Evolutionary conservation across 2,329 filamentous ascomycete species (phyloP), one percentile per base, ranked within the genome.

Genomic region (Epichloe brachyelytri): DNA sequence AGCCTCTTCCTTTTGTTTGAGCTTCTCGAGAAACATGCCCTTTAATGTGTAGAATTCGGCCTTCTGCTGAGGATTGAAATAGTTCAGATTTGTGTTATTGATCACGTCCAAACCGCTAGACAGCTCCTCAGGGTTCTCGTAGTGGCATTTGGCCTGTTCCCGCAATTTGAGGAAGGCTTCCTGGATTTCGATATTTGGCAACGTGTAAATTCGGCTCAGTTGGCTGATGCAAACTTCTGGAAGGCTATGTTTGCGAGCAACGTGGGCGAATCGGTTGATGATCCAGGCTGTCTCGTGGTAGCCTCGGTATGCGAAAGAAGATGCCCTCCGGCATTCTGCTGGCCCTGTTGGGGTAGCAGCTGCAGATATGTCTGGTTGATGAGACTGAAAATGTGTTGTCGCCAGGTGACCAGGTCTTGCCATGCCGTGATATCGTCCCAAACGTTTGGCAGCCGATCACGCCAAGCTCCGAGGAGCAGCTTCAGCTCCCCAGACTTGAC

Each of bases 271-370:
- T 17, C 93, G 80, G 67, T 99, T 99, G 69, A 99, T 98, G 59
- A 98, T 99, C 93, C 93, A 99, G 2, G 93, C 93, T 12, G 93
- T 98, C 71, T 99, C 93, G 62, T 99, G 93, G 64, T 95, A 98
- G 26, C 93, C 93, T 43, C 93, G 82, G 65, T 98, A 99, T 0
- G 93, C 93, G 66, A 93, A 97, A 1, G 68, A 70, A 0, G 90
- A 96, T 46, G 91, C 91, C 52, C 89, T 51, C 86, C 87, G 1
- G 89, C 81, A 59, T 88, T 93, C 64, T 86, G 84, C 22, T 65
- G 65, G 4, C 85, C 83, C 61, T 87, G 84, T 17, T 80, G 83
- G 2, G 89, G 90, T 39, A 97, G 73, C 44, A 98, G 77, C 50
- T 82, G 80, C 11, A 99, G 78, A 63, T 98, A 99, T 0, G 89